phyloP scores from a whole-genome alignment of 805 yeast genomes.

The Starmerella davenportii region DNA sequence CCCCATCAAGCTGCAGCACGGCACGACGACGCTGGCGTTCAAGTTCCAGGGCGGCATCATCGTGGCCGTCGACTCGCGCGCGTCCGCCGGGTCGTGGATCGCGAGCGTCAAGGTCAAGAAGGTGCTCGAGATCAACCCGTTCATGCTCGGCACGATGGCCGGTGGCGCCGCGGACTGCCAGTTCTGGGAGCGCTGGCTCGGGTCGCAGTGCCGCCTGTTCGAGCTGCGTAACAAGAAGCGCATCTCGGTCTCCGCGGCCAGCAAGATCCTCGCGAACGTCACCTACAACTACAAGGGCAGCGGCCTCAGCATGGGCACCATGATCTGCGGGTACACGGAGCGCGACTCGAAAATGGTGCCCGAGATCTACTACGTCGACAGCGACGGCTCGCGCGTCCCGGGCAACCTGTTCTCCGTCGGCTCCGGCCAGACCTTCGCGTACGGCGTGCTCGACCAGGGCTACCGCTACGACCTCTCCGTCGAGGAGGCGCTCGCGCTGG shows the following conservation, averaged over 20 bases:
- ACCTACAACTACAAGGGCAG: slow-evolving; percentile 90
- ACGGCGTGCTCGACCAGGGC: slow-evolving; percentile 89
- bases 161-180: slow-evolving; percentile 99
- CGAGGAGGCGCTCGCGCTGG: slow-evolving; percentile 85
- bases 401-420: slow-evolving; percentile 96
- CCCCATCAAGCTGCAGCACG: slow-evolving; percentile 91
- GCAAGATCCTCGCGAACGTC: slow-evolving; percentile 76
- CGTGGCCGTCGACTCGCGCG: slow-evolving; percentile 96
- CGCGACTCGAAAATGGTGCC: slow-evolving; percentile 59
- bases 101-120: slow-evolving; percentile 96
- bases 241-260: slow-evolving; percentile 90
- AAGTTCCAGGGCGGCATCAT: slow-evolving; percentile 85
- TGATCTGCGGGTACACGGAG: slow-evolving; percentile 93
- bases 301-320: slow-evolving; percentile 98
- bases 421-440: slow-evolving; percentile 97
- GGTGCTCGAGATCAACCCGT: slow-evolving; percentile 91
- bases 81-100: slow-evolving; percentile 95
- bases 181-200: slow-evolving; percentile 98
- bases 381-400: slow-evolving; percentile 87
- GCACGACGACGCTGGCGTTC: slow-evolving; percentile 96
- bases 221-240: slow-evolving; percentile 89
- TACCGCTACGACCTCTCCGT: slow-evolving; percentile 80
- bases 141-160: slow-evolving; percentile 92
- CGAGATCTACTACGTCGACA: slow-evolving; percentile 85
- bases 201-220: slow-evolving; percentile 86